phyloP scores from a whole-genome alignment of 192 early-diverging fungal genomes.

The Oehlia diaphana region DNA sequence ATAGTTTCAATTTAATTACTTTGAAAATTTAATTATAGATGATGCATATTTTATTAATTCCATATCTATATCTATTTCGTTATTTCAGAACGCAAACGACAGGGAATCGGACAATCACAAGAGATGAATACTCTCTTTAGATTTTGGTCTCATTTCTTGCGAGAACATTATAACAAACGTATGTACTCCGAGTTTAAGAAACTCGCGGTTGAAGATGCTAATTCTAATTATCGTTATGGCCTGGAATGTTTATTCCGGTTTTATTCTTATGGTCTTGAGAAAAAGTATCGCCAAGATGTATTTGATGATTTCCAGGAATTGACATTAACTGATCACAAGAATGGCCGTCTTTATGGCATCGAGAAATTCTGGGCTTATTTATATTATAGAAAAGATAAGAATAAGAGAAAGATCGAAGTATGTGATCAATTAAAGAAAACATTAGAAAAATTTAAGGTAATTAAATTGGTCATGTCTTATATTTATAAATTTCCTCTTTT shows the following conservation, averaged over 20 bases:
- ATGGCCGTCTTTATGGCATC: constrained; percentile 81
- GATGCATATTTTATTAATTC: neutral
- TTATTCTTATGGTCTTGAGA: constrained; percentile 94
- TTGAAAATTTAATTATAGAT: neutral
- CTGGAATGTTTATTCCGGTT: constrained; percentile 97
- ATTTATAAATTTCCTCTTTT: neutral
- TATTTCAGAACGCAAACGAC: constrained; percentile 76
- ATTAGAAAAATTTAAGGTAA: constrained; percentile 65
- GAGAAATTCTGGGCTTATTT: constrained; percentile 98
- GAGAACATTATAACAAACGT: constrained; percentile 91
- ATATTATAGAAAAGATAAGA: constrained; percentile 85
- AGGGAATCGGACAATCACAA: constrained; percentile 85
- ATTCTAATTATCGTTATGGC: constrained; percentile 88
- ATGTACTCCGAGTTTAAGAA: constrained; percentile 95
- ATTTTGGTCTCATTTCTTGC: constrained; percentile 98
- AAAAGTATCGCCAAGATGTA: constrained; percentile 80
- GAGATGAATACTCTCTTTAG: constrained; percentile 98
- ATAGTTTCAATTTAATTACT: neutral
- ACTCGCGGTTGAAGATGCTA: constrained; percentile 86
- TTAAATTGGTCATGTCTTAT: constrained; percentile 47
- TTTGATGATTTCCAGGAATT: constrained; percentile 88
- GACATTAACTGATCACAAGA: constrained; percentile 74
- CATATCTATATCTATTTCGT: neutral
- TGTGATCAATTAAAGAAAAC: constrained; percentile 53
- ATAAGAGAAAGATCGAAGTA: constrained; percentile 59